Base-by-base conservation (phyloP, 2,329 filamentous ascomycete genomes). In the Colletotrichum musicola region DNA sequence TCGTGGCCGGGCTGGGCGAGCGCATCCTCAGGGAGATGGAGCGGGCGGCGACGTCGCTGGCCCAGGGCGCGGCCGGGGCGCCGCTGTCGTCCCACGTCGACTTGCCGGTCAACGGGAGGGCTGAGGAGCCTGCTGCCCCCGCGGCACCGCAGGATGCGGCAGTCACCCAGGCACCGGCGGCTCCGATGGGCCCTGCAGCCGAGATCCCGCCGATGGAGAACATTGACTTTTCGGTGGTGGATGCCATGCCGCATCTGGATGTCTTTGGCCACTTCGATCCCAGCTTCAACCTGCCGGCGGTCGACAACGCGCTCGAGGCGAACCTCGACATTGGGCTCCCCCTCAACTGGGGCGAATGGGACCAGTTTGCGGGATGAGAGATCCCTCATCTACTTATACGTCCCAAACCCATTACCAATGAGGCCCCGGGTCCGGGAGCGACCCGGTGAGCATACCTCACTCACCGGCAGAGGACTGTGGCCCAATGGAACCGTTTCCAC, bases 11-110 rank as follows among this genome's bases (percentile, higher is more conserved):
- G 0, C 80, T 89, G 18, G 87, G 87, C 2, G 85, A 88, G 67
- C 79, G 86, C 9, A 86, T 89, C 0, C 74, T 88, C 46, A 81
- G 80, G 55, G 86, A 89, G 72, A 87, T 89, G 83, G 85, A 86
- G 72, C 83, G 86, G 51, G 84, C 86, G 0, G 84, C 84, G 0
- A 83, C 79, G 4, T 82, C 80, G 0, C 74, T 87, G n/a, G 70
- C 62, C 4, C 61, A 65, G n/a, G 70, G 63, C 14, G 64, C 57
- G 1, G 64, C 46, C 18, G 51, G 62, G n/a, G 40, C 64, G 12
- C n/a, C 44, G 14, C 60, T 38, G 16, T 47, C 59, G 1, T 64
- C 70, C 3, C 30, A 68, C 4, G 51, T 47, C 12, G 66, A 69
- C 4, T 4, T 66, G 3, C 9, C 56, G 7, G 12, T n/a, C 3